These are phyloP conservation scores for Lachnellula occidentalis DNA, from an alignment of 2,329 filamentous ascomycete species.

Conservation along the genomic window DNA sequence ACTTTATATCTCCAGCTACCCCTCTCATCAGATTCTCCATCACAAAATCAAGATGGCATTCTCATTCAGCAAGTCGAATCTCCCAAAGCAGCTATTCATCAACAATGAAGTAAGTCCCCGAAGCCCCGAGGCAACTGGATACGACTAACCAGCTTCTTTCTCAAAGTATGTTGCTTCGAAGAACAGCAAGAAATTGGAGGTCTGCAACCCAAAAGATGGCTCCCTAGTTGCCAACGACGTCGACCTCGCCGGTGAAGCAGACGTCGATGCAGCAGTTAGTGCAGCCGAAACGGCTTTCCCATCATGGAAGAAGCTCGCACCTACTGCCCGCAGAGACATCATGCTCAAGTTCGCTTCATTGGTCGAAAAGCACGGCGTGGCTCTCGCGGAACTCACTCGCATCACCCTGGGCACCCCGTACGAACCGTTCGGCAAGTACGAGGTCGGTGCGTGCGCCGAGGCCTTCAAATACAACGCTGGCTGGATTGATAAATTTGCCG, in stretches of 20 bases:
- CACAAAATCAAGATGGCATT: slow-evolving; percentile 19
- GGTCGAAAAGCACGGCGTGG: slow-evolving; percentile 34
- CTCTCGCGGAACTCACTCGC: slow-evolving; percentile 37
- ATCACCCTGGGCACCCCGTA: slow-evolving; percentile 43
- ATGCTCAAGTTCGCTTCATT: slow-evolving; percentile 42
- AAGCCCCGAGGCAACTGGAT: no score
- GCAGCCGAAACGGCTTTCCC: slow-evolving; percentile 41
- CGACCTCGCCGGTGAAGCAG: slow-evolving; percentile 35
- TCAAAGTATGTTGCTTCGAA: slow-evolving; percentile 33
- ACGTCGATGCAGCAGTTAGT: slow-evolving; percentile 40
- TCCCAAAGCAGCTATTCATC: slow-evolving; percentile 42
- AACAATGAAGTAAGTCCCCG: slow-evolving; percentile 39
- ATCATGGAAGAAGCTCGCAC: slow-evolving; percentile 38
- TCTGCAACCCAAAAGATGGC: slow-evolving; percentile 45
- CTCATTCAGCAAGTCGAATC: slow-evolving; percentile 31
- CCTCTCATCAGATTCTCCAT: neutral
- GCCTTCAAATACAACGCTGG: slow-evolving; percentile 32
- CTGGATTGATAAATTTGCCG: slow-evolving; percentile 36
- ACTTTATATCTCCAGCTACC: neutral
- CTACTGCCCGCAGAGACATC: slow-evolving; percentile 35
- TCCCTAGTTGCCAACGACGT: slow-evolving; percentile 45
- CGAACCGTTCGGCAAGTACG: slow-evolving; percentile 39
- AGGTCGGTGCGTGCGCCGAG: slow-evolving; percentile 32
- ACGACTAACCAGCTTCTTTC: neutral
- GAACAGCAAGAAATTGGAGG: slow-evolving; percentile 40